Percentiles rank a stretch among this genome's conserved stretches.
Conservation (phyloP, 306 rosid genomes). For the Cercis canadensis region DNA sequence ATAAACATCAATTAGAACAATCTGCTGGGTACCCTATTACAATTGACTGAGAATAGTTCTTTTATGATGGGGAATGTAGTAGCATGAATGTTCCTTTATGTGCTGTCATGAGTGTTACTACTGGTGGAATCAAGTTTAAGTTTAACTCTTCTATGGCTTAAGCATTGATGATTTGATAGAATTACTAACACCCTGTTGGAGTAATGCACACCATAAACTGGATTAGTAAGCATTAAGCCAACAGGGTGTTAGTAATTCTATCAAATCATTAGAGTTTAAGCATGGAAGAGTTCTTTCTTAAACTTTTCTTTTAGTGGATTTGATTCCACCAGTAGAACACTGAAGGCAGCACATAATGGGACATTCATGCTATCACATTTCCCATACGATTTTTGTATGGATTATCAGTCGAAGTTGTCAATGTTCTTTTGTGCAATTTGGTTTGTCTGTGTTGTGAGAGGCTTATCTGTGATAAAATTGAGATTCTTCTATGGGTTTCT, state of each 20-base stretch:
- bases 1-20: background rate
- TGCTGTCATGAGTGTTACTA: background rate
- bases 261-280: too few relatives aligned
- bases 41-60: background rate
- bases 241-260: too few relatives aligned
- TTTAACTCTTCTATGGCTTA: background rate
- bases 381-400: background rate
- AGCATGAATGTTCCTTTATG: too few relatives aligned
- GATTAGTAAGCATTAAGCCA: too few relatives aligned
- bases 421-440: background rate
- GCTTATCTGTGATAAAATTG: background rate
- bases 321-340: too few relatives aligned
- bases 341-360: too few relatives aligned
- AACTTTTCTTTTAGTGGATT: too few relatives aligned
- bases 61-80: too few relatives aligned
- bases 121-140: background rate
- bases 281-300: too few relatives aligned
- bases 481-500: constrained; percentile 7
- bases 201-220: too few relatives aligned
- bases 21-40: background rate
- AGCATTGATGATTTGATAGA: background rate
- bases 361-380: too few relatives aligned
- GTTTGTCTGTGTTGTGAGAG: background rate
- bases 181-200: too few relatives aligned
- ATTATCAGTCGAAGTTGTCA: background rate